Base-by-base conservation (phyloP, 306 rosid genomes). In the Quercus engelmannii region DNA sequence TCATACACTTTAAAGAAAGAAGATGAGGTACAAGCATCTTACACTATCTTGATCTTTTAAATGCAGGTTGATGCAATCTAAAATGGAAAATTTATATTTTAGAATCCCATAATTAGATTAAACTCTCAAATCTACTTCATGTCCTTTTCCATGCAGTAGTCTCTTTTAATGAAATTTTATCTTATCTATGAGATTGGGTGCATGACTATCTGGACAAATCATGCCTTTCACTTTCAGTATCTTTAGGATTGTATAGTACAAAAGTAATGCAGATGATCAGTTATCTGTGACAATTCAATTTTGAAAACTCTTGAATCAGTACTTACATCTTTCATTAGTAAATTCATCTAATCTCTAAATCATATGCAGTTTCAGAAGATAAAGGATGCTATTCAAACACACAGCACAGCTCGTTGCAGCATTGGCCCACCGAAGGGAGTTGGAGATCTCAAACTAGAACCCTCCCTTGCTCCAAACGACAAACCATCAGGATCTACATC, bases 341-440 rank as follows among this genome's bases (percentile, higher is more conserved):
- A 68, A 68, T 68, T 8, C 3, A 1, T 14, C 28, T 35, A 21
- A 33, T 68, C 7, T 68, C 28, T 5, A 19, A 10, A 33, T 35
- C 7, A 59, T 76, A 81, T 71, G 74, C 97, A 96, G 99, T 91
- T 96, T 83, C 99, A 96, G 88, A 96, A 90, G 83, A 85, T 96
- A 84, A 96, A 93, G 90, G 99, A 96, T 61, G 98, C 99, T 62
- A 89, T 96, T 57, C 55, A 74, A 86, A 87, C 74, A 61, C 99
- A 96, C 86, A 96, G 87, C 89, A 96, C 99, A 21, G 98, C 90
- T 77, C 90, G 99, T 55, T 93, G 98, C 96, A 96, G 98, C 89
- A 96, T 96, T 57, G 99, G 99, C 74, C 96, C 97, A 31, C 91
- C 97, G 0, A 84, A 51, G 82, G 94, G 93, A 64, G 86, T 91